Conservation (phyloP, 2,329 filamentous ascomycete genomes). For the Pseudonectria buxi region DNA sequence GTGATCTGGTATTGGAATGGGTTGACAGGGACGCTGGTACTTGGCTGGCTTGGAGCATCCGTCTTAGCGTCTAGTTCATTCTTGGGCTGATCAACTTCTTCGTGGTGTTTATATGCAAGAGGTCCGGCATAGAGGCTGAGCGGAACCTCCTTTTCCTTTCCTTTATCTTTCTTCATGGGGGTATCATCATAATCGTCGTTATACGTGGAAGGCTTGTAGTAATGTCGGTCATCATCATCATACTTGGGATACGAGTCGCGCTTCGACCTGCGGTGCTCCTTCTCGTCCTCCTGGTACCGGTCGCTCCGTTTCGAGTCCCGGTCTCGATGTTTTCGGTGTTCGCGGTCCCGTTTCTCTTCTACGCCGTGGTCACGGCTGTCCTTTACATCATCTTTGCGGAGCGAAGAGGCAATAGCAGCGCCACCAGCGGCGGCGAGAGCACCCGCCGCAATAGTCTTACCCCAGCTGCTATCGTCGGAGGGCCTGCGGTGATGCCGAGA, state of each 20-base stretch:
- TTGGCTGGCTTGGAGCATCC: constrained; percentile 17
- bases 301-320: constrained; percentile 15
- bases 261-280: constrained; percentile 24
- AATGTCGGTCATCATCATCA: constrained; percentile 24
- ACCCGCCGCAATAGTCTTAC: constrained; percentile 39
- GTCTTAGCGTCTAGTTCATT: constrained; percentile 23
- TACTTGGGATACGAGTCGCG: constrained; percentile 24
- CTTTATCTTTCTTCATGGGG: constrained; percentile 14
- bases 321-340: constrained; percentile 8
- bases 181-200: constrained; percentile 25
- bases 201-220: constrained; percentile 24
- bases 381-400: constrained; percentile 12
- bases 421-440: constrained; percentile 45
- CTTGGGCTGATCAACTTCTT: constrained; percentile 23
- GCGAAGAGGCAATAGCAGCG: constrained; percentile 21
- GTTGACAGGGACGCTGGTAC: constrained; percentile 35
- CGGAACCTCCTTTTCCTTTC: constrained; percentile 22
- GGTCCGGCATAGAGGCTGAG: constrained; percentile 17
- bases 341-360: constrained; percentile 14
- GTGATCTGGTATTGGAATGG: constrained; percentile 54
- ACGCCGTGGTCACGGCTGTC: constrained; percentile 11
- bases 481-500: constrained; percentile 22
- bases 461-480: constrained; percentile 34
- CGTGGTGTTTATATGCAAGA: constrained; percentile 14
- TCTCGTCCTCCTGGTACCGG: constrained; percentile 13